Percentiles rank a stretch among this genome's conserved stretches.
Conservation (phyloP, 169 alveolate genomes). For the Plasmodium chabaudi region DNA sequence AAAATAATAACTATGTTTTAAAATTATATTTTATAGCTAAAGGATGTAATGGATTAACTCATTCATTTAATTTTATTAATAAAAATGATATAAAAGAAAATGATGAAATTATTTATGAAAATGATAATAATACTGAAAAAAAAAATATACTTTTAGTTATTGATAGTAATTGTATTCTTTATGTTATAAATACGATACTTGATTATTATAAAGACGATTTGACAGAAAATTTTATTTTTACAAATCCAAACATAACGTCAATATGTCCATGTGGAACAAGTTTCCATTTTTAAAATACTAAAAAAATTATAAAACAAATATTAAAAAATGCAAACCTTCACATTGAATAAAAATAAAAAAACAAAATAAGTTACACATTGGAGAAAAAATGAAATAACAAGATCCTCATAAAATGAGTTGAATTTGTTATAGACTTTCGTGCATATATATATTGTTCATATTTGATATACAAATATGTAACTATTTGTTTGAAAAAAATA, state of each 20-base stretch:
- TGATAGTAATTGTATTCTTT: constrained; percentile 47
- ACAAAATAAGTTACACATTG: background rate
- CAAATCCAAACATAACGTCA: constrained; percentile 66
- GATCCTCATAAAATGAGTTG: too few relatives aligned
- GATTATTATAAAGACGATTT: constrained; percentile 65
- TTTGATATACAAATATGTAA: background rate
- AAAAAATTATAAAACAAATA: too few relatives aligned
- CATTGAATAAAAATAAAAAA: too few relatives aligned
- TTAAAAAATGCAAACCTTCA: too few relatives aligned
- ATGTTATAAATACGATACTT: constrained; percentile 60
- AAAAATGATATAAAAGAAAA: constrained; percentile 29
- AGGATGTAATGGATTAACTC: constrained; percentile 74
- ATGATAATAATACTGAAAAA: constrained; percentile 6
- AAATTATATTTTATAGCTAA: constrained; percentile 50
- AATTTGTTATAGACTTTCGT: background rate
- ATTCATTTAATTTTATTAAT: constrained; percentile 37
- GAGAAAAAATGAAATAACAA: background rate
- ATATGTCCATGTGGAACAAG: constrained; percentile 73
- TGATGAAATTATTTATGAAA: constrained; percentile 57
- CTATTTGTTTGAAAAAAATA: background rate
- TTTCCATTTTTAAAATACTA: constrained; percentile 32
- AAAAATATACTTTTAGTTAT: constrained; percentile 51
- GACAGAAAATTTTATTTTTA: constrained; percentile 63
- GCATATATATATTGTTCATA: background rate
- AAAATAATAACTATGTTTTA: constrained; percentile 15